These are phyloP conservation scores for Clavispora asparagi DNA, from an alignment of 805 yeast species.

Conservation along the genomic window DNA sequence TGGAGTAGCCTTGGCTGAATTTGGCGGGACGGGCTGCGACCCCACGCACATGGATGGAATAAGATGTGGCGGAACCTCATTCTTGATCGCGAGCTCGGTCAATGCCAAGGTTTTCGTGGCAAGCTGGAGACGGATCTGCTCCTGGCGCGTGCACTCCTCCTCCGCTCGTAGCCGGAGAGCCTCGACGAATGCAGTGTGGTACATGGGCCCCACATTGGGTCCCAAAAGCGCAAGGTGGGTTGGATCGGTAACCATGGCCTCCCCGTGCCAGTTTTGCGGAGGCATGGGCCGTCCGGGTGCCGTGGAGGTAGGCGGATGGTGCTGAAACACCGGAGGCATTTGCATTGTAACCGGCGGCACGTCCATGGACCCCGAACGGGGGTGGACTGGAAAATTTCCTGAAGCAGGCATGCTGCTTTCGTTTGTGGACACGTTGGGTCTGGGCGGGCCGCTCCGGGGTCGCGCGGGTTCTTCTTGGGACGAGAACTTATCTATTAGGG, in stretches of 20 bases:
- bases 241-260: constrained; percentile 4
- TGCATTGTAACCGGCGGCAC: neutral
- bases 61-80: constrained; percentile 59
- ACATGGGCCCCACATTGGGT: constrained; percentile 43
- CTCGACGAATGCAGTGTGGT: constrained; percentile 53
- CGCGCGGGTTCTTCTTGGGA: constrained; percentile 5
- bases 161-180: constrained; percentile 59
- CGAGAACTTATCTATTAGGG: constrained; percentile 32
- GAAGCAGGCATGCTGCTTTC: neutral
- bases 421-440: neutral
- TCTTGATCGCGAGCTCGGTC: constrained; percentile 52
- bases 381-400: neutral
- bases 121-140: constrained; percentile 61
- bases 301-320: neutral
- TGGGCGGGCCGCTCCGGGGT: neutral
- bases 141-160: constrained; percentile 81
- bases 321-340: neutral
- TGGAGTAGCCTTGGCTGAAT: constrained; percentile 9
- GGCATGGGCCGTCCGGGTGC: neutral
- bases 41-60: constrained; percentile 58
- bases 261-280: neutral
- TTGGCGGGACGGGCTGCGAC: neutral
- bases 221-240: constrained; percentile 44
- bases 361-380: neutral
- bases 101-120: constrained; percentile 57